Conservation (phyloP, 306 rosid genomes). For the Cucurbita moschata region DNA sequence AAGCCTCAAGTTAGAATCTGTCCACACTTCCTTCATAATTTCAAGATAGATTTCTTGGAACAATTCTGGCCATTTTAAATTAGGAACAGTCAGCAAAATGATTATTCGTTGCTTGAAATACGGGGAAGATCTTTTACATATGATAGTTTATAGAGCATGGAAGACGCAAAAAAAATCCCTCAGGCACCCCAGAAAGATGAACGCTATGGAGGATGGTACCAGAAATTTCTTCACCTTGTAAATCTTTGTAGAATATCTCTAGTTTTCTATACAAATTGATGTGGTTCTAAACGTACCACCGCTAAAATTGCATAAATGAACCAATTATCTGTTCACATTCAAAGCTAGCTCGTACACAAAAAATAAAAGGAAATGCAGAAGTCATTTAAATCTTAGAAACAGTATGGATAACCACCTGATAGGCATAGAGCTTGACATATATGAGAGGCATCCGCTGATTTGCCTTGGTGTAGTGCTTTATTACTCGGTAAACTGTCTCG, state of each 20-base stretch:
- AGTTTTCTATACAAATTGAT: background rate
- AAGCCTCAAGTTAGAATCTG: background rate
- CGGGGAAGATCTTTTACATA: background rate
- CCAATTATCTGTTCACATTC: background rate
- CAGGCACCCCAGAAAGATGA: background rate
- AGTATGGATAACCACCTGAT: slow-evolving; percentile 41
- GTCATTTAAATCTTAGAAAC: background rate
- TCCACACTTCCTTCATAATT: background rate
- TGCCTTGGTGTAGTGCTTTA: slow-evolving; percentile 56
- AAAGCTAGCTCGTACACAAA: background rate
- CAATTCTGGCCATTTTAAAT: background rate
- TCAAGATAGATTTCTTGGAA: background rate
- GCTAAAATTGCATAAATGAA: background rate
- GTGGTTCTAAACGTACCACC: background rate
- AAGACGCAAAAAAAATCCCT: background rate
- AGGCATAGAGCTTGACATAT: slow-evolving; percentile 54
- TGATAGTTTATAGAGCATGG: background rate
- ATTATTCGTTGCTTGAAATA: background rate
- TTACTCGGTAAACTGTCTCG: slow-evolving; percentile 54
- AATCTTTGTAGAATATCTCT: background rate
- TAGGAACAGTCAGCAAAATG: background rate
- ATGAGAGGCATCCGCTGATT: slow-evolving; percentile 62
- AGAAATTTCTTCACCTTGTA: too few relatives aligned
- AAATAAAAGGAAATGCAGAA: background rate
- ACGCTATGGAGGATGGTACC: too few relatives aligned